Evolutionary conservation across 1,139 yeast species (phyloP).

Genomic region (Taphrina deformans): DNA sequence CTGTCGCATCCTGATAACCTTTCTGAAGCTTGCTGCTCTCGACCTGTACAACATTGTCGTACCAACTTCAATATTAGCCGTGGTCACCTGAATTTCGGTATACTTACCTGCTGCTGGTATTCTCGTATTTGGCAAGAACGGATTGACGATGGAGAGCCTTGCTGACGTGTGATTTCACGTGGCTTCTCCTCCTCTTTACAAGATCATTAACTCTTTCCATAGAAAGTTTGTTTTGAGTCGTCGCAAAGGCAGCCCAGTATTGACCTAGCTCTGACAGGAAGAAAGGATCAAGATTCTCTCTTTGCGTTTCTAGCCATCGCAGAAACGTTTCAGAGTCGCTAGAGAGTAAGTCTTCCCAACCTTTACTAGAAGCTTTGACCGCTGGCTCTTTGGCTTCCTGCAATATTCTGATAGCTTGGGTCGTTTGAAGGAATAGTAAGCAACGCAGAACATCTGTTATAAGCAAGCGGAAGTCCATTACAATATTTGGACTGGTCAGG

Average conservation of each 20-base stretch:
- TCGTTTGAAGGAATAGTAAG: conserved; percentile 36
- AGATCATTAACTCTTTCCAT: conserved; percentile 33
- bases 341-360: conserved; percentile 34
- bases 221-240: conserved; percentile 34
- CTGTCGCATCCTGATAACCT: conserved; percentile 62
- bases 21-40: conserved; percentile 54
- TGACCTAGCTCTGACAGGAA: conserved; percentile 36
- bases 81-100: neutral
- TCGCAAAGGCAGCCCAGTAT: conserved; percentile 38
- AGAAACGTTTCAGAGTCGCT: conserved; percentile 37
- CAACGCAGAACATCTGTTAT: conserved; percentile 39
- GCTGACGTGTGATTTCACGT: conserved; percentile 16
- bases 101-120: conserved; percentile 14
- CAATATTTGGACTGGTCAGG: conserved; percentile 27
- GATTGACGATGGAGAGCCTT: neutral
- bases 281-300: conserved; percentile 36
- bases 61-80: conserved; percentile 7
- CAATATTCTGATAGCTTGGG: neutral
- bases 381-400: conserved; percentile 1
- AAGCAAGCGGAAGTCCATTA: conserved; percentile 33
- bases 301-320: conserved; percentile 36
- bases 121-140: conserved; percentile 2
- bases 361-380: neutral
- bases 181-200: conserved; percentile 31
- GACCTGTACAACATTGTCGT: conserved; percentile 13